Percentiles rank a stretch among this genome's conserved stretches.
Conservation (phyloP, 169 alveolate species). For the Besnoitia besnoiti region DNA sequence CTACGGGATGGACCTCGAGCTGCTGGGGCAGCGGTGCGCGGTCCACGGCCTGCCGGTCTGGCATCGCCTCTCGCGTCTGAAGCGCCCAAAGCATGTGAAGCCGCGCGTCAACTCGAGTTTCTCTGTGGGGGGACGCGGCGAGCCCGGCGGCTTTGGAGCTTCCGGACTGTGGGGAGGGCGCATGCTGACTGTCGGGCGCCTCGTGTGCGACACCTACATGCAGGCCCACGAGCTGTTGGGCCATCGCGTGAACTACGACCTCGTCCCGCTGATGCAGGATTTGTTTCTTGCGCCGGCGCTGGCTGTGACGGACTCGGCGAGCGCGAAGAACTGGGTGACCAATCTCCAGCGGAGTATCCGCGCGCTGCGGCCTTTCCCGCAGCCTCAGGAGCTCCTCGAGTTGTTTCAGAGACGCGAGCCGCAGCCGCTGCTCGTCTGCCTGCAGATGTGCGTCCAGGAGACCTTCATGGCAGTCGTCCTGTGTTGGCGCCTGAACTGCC, state of each 20-base stretch:
- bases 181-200: constrained; percentile 72
- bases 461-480: constrained; percentile 30
- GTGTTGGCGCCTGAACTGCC: constrained; percentile 77
- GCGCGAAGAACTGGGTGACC: neutral
- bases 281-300: constrained; percentile 18
- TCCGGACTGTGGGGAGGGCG: constrained; percentile 67
- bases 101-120: neutral
- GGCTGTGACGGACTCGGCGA: neutral
- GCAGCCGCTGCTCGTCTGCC: constrained; percentile 10
- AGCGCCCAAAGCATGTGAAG: constrained; percentile 46
- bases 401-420: constrained; percentile 30
- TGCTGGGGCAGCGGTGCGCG: constrained; percentile 42
- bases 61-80: constrained; percentile 54
- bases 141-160: neutral
- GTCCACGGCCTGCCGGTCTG: constrained; percentile 59
- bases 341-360: neutral
- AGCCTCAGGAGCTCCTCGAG: constrained; percentile 34
- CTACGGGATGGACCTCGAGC: constrained; percentile 52
- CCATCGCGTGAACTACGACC: constrained; percentile 69
- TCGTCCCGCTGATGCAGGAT: constrained; percentile 66
- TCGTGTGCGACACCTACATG: constrained; percentile 76
- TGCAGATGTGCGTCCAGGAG: constrained; percentile 44
- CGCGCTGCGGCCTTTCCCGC: constrained; percentile 10
- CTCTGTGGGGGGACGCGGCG: neutral
- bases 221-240: constrained; percentile 72